phyloP scores from a whole-genome alignment of 371 early-diverging fungal species.

The Dichotomocladium elegans region DNA sequence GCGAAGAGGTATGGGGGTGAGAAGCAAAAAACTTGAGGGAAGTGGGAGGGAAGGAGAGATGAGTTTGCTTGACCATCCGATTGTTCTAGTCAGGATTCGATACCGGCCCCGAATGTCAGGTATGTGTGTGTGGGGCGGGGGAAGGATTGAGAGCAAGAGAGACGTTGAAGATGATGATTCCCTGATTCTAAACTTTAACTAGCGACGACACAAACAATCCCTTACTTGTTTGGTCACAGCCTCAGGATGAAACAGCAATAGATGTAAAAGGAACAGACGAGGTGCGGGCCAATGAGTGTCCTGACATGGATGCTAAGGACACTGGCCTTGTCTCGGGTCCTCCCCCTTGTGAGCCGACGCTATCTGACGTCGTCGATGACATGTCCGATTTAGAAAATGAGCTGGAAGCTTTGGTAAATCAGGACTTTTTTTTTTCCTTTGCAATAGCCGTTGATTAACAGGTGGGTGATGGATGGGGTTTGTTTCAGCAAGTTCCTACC shows the following conservation, averaged over 20 bases:
- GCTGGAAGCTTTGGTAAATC: constrained; percentile 39
- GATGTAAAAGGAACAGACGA: not conserved
- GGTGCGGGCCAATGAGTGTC: no score
- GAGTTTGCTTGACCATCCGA: not conserved
- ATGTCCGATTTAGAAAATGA: constrained; percentile 25
- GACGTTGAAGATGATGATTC: constrained; percentile 8
- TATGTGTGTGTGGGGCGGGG: not conserved
- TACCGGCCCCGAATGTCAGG: not conserved
- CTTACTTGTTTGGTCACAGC: constrained; percentile 38
- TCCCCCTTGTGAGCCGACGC: no score
- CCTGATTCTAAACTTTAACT: constrained; percentile 41
- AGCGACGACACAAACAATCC: constrained; percentile 34
- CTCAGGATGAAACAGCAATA: constrained; percentile 28
- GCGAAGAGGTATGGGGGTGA: no score
- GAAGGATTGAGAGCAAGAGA: not conserved
- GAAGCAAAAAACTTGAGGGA: no score
- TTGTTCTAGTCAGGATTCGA: constrained; percentile 9
- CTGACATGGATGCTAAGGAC: no score
- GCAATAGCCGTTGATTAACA: not conserved
- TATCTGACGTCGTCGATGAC: no score
- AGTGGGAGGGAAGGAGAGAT: not conserved
- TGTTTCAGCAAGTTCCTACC: constrained; percentile 34
- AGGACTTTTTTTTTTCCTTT: not conserved
- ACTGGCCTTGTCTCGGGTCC: not conserved
- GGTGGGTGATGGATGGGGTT: not conserved